Percentiles rank a stretch among this genome's conserved stretches.
Conservation (phyloP, 345 rosid genomes). For the Fremontodendron californicum region DNA sequence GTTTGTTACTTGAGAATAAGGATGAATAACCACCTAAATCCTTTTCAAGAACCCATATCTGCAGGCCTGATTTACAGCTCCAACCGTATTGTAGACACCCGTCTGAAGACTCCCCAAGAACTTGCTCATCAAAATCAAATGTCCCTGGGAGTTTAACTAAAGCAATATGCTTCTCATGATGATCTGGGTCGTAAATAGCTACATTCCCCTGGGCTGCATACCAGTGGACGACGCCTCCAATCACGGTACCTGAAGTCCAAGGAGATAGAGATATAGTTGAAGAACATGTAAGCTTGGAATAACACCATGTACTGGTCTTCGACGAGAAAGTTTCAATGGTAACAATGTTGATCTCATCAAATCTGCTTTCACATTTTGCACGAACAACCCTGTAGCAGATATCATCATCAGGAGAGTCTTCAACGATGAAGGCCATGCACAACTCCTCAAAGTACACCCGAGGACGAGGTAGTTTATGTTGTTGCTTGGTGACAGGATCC, state of each 20-base stretch:
- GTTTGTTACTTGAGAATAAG: slow-evolving; percentile 3
- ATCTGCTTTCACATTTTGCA: slow-evolving; percentile 45
- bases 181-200: slow-evolving; percentile 43
- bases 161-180: slow-evolving; percentile 33
- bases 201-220: slow-evolving; percentile 40
- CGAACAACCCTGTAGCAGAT: slow-evolving; percentile 50
- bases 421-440: slow-evolving; percentile 56
- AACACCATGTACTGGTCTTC: slow-evolving; percentile 51
- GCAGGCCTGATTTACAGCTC: slow-evolving; percentile 42
- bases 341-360: slow-evolving; percentile 28
- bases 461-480: slow-evolving; percentile 44
- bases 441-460: slow-evolving; percentile 51
- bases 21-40: slow-evolving; percentile 12
- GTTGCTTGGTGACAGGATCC: slow-evolving; percentile 38
- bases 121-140: slow-evolving; percentile 46
- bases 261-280: slow-evolving; percentile 41
- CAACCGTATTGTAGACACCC: slow-evolving; percentile 55
- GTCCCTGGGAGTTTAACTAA: slow-evolving; percentile 46
- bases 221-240: slow-evolving; percentile 51
- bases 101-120: slow-evolving; percentile 52
- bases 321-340: slow-evolving; percentile 50
- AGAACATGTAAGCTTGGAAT: slow-evolving; percentile 40
- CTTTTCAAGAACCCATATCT: slow-evolving; percentile 55
- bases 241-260: slow-evolving; percentile 52
- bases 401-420: slow-evolving; percentile 33